These are phyloP conservation scores for Jatropha curcas DNA, from an alignment of 345 rosid genomes.

Conservation along the genomic window DNA sequence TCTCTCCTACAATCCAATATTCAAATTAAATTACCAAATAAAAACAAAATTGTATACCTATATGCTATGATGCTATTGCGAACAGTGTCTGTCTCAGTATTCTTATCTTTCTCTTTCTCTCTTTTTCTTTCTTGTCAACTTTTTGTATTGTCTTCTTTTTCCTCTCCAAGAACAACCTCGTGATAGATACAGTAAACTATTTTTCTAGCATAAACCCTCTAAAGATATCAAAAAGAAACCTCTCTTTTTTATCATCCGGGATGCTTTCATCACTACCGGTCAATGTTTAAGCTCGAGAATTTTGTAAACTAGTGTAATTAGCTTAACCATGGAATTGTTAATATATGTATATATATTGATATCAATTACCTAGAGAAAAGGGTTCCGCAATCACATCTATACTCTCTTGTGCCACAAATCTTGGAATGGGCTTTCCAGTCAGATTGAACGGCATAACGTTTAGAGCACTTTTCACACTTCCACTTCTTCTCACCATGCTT, in stretches of 20 bases:
- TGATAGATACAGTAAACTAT: too few relatives aligned
- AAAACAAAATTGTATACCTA: slow-evolving; percentile 36
- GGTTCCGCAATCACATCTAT: slow-evolving; percentile 62
- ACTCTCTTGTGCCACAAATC: slow-evolving; percentile 65
- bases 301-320: too few relatives aligned
- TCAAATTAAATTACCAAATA: slow-evolving; percentile 22
- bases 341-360: neutral
- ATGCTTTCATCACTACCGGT: too few relatives aligned
- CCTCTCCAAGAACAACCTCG: slow-evolving; percentile 31
- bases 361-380: slow-evolving; percentile 55
- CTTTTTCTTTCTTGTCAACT: slow-evolving; percentile 15
- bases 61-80: too few relatives aligned
- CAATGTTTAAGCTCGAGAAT: too few relatives aligned
- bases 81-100: slow-evolving; percentile 22
- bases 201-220: too few relatives aligned
- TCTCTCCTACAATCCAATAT: slow-evolving; percentile 50
- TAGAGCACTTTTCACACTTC: slow-evolving; percentile 65
- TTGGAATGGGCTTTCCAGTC: slow-evolving; percentile 72
- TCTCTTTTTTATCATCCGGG: too few relatives aligned
- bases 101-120: slow-evolving; percentile 11
- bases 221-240: too few relatives aligned
- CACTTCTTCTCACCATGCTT: slow-evolving; percentile 71
- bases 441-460: slow-evolving; percentile 62
- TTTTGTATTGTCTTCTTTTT: slow-evolving; percentile 35
- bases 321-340: neutral